These are phyloP conservation scores for Begonia fuchsioides DNA, from an alignment of 306 rosid genomes.

Conservation along the genomic window DNA sequence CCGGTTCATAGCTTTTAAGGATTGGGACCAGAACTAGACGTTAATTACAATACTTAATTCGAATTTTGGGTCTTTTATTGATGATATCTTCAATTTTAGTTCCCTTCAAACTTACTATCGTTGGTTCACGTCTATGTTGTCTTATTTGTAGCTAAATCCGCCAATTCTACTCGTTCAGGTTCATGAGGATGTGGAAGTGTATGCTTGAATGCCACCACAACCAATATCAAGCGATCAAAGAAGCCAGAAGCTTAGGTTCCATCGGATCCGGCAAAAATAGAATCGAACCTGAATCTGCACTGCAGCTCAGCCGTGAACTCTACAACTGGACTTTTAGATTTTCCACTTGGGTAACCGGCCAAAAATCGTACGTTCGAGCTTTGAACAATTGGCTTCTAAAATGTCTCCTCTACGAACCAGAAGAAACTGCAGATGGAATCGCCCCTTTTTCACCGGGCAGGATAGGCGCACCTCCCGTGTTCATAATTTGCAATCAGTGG, in stretches of 20 bases:
- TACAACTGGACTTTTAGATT: conserved; percentile 77
- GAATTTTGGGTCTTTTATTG: no score
- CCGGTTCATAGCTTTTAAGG: no score
- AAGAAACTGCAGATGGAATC: conserved; percentile 79
- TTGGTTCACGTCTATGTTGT: not conserved
- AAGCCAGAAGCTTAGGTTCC: conserved; percentile 71
- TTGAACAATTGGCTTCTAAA: conserved; percentile 81
- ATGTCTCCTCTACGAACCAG: conserved; percentile 71
- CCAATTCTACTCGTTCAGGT: conserved; percentile 30
- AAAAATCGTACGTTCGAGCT: conserved; percentile 77
- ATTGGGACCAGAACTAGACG: no score
- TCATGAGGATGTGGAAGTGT: conserved; percentile 82
- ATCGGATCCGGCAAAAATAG: conserved; percentile 62
- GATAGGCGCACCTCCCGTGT: conserved; percentile 80
- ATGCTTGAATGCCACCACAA: conserved; percentile 90
- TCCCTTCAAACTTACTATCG: not conserved
- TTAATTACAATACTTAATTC: no score
- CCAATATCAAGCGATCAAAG: conserved; percentile 71
- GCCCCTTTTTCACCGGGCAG: conserved; percentile 93
- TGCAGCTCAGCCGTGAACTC: conserved; percentile 70
- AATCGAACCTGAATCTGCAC: conserved; percentile 49
- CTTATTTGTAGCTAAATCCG: not conserved
- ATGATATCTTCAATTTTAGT: no score
- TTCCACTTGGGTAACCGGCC: conserved; percentile 77
- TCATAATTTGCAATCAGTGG: conserved; percentile 95